These are phyloP conservation scores for carrot (Daucus carota) DNA, from an alignment of 129 eudicot genomes.

Conservation along the genomic window DNA sequence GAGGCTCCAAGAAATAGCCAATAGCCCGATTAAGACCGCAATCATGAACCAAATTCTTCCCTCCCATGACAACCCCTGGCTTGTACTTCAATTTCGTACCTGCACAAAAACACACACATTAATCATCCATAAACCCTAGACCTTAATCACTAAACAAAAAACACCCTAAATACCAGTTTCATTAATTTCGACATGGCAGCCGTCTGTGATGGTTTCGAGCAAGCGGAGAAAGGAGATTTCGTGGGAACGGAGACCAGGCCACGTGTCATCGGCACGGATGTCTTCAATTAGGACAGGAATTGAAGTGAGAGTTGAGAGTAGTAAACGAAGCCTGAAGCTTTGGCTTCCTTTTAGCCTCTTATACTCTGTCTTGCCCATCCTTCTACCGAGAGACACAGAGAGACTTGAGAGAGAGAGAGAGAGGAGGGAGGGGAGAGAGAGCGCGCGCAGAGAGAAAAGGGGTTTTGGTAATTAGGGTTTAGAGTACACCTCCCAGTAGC, in stretches of 20 bases:
- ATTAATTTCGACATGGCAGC: slow-evolving; percentile 69
- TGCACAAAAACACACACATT: slow-evolving; percentile 14
- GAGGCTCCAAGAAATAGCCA: slow-evolving; percentile 81
- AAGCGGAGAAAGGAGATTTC: slow-evolving; percentile 79
- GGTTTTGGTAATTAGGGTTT: too few relatives aligned
- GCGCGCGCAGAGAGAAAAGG: too few relatives aligned
- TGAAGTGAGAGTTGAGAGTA: slow-evolving; percentile 64
- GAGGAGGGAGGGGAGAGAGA: too few relatives aligned
- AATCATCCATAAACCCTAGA: slow-evolving; percentile 2
- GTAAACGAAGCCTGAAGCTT: slow-evolving; percentile 53
- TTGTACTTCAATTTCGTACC: slow-evolving; percentile 90
- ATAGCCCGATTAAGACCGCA: slow-evolving; percentile 71
- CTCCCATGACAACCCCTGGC: slow-evolving; percentile 89
- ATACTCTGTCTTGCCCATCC: slow-evolving; percentile 46
- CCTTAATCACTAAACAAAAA: neutral
- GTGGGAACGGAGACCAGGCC: slow-evolving; percentile 76
- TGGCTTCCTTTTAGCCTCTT: slow-evolving; percentile 70
- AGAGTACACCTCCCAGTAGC: too few relatives aligned
- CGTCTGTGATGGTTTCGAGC: slow-evolving; percentile 68
- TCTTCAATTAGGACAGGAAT: slow-evolving; percentile 78
- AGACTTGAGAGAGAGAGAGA: too few relatives aligned
- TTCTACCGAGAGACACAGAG: too few relatives aligned
- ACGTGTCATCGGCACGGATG: slow-evolving; percentile 67
- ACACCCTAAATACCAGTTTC: slow-evolving; percentile 85
- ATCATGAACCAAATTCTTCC: slow-evolving; percentile 67